Conservation (phyloP, 2,329 filamentous ascomycete genomes). For the Xylariaceae sp. region DNA sequence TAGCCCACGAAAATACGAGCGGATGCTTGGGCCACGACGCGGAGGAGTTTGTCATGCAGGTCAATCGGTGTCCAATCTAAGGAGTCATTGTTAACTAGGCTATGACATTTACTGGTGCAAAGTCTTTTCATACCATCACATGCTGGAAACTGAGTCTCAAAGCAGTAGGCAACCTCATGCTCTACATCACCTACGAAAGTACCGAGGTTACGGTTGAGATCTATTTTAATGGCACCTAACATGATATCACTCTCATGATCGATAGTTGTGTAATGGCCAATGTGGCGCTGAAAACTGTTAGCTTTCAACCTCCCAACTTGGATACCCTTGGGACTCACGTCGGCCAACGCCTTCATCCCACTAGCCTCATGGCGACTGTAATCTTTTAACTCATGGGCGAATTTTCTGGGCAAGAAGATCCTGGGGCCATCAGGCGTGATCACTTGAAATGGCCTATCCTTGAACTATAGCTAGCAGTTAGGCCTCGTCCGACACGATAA, state of each 20-base stretch:
- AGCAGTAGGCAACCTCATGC: slow-evolving; percentile 31
- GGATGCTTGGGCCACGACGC: slow-evolving; percentile 34
- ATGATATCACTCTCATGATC: slow-evolving; percentile 36
- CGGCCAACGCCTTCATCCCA: slow-evolving; percentile 34
- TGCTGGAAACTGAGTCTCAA: slow-evolving; percentile 31
- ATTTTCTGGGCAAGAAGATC: slow-evolving; percentile 33
- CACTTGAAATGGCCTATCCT: slow-evolving; percentile 33
- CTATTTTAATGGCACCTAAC: slow-evolving; percentile 34
- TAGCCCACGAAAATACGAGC: slow-evolving; percentile 35
- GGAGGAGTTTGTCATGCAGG: slow-evolving; percentile 32
- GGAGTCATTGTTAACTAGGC: slow-evolving; percentile 2
- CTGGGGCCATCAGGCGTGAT: slow-evolving; percentile 33
- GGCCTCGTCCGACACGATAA: neutral
- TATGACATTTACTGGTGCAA: neutral
- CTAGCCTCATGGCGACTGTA: slow-evolving; percentile 33
- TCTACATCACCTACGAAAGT: slow-evolving; percentile 34
- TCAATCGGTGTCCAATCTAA: slow-evolving; percentile 35
- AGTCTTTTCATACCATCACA: slow-evolving; percentile 27
- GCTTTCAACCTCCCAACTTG: neutral
- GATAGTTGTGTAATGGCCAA: slow-evolving; percentile 36
- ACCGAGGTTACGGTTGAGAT: slow-evolving; percentile 33
- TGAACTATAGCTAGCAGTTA: slow-evolving; percentile 23
- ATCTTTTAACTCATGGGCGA: slow-evolving; percentile 31
- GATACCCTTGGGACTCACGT: slow-evolving; percentile 23
- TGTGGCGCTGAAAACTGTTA: slow-evolving; percentile 26